These are phyloP conservation scores for Phlebopus sp. DNA, from an alignment of 1,284 basidiomycete species.

Conservation along the genomic window DNA sequence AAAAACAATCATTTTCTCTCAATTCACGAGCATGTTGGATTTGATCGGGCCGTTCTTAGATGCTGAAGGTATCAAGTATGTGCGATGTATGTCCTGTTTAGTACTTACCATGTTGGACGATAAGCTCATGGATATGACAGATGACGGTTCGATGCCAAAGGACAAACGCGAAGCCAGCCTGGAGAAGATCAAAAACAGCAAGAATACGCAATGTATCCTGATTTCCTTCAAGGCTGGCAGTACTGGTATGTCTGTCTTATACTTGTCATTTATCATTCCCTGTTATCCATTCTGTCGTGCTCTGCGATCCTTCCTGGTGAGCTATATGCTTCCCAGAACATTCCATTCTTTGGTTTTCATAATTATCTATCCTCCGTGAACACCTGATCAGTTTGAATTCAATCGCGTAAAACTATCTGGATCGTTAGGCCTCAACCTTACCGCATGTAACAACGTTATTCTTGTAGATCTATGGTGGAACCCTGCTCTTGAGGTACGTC, in stretches of 20 bases:
- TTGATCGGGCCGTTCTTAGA: conserved; percentile 82
- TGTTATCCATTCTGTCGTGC: background rate
- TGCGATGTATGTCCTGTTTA: conserved; percentile 69
- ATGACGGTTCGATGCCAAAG: conserved; percentile 85
- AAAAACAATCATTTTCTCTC: conserved; percentile 90
- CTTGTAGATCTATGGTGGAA: conserved; percentile 97
- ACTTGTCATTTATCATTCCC: background rate
- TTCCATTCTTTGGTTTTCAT: background rate
- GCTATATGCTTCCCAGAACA: too few species aligned
- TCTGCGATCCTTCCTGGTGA: too few species aligned
- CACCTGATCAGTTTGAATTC: too few species aligned
- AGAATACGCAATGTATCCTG: conserved; percentile 70
- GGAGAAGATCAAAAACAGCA: conserved; percentile 66
- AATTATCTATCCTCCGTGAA: too few species aligned
- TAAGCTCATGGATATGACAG: conserved; percentile 38
- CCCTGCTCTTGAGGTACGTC: conserved; percentile 71
- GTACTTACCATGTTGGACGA: background rate
- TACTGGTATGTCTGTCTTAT: conserved; percentile 56
- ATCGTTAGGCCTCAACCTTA: conserved; percentile 80
- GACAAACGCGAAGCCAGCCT: conserved; percentile 75
- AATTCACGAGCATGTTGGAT: conserved; percentile 91
- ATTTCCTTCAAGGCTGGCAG: conserved; percentile 97
- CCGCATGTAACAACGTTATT: conserved; percentile 92
- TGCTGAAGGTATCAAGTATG: conserved; percentile 64
- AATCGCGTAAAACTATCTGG: background rate